Evolutionary conservation across 768 basidiomycete species (phyloP).

Genomic region (Lepiota subincarnata): DNA sequence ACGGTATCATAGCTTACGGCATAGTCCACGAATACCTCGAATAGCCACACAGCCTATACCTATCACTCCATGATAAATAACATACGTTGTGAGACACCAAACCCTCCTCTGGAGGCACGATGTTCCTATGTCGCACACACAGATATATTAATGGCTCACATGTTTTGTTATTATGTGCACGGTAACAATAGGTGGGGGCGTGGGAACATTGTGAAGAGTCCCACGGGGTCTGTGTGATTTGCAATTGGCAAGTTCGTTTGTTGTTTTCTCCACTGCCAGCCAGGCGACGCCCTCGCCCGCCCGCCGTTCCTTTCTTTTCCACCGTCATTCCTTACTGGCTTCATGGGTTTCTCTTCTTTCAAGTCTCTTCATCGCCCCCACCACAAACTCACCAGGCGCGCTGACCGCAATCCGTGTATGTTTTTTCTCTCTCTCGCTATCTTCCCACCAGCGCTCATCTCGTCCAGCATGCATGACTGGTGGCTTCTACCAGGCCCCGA

Average conservation of each 20-base stretch:
- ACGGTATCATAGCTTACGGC: too few species aligned
- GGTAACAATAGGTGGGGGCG: too few species aligned
- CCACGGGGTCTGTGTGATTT: constrained; percentile 2
- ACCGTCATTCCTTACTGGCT: constrained; percentile 3
- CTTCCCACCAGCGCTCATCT: background rate
- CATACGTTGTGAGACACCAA: too few species aligned
- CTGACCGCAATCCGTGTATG: background rate
- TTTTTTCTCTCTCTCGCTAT: background rate
- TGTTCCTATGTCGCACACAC: too few species aligned
- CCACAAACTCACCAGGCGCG: background rate
- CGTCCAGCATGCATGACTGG: constrained; percentile 48
- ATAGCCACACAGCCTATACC: too few species aligned
- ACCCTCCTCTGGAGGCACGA: too few species aligned
- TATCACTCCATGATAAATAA: too few species aligned
- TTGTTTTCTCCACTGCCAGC: background rate
- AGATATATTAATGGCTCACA: too few species aligned
- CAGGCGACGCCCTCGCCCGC: background rate
- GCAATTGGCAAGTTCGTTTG: background rate
- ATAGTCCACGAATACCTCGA: too few species aligned
- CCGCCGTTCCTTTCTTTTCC: background rate
- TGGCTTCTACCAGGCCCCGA: constrained; percentile 58
- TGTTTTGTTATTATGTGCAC: too few species aligned
- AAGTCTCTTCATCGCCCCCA: constrained; percentile 1
- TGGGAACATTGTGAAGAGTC: background rate
- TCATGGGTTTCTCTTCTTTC: constrained; percentile 13